A percentile compares a stretch with the other conserved stretches of the same genome.
Conservation (phyloP, 2,329 filamentous ascomycete genomes). For the Paraconiothyrium sp. region DNA sequence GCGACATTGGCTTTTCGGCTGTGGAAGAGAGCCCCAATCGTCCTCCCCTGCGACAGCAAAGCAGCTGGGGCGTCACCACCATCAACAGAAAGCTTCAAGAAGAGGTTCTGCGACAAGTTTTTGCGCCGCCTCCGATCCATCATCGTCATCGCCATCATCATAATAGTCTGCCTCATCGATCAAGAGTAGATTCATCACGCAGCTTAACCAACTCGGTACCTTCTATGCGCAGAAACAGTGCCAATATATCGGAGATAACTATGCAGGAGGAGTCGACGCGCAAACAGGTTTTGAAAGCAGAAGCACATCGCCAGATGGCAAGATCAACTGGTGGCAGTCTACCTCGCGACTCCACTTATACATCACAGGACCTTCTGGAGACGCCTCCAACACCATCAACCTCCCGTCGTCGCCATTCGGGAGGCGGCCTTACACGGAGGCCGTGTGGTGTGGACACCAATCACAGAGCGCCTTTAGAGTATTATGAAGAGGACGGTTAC, state of each 20-base stretch:
- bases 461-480: constrained; percentile 81
- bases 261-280: constrained; percentile 49
- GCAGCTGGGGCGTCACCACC: constrained; percentile 87
- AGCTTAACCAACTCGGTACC: constrained; percentile 44
- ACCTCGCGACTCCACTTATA: constrained; percentile 10
- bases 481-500: constrained; percentile 90
- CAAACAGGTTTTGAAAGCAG: constrained; percentile 54
- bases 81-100: constrained; percentile 89
- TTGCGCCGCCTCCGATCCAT: constrained; percentile 82
- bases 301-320: constrained; percentile 48
- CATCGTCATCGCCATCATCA: constrained; percentile 78
- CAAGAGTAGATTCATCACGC: constrained; percentile 37
- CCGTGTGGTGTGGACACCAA: constrained; percentile 70
- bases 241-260: constrained; percentile 46
- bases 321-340: constrained; percentile 19
- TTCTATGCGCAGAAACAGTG: constrained; percentile 49
- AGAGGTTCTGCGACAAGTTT: constrained; percentile 92
- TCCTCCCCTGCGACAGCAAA: constrained; percentile 59
- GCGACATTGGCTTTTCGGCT: constrained; percentile 38
- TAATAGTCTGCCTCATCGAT: constrained; percentile 65
- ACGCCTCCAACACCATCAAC: constrained; percentile 33
- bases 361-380: constrained; percentile 34
- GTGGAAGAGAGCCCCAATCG: constrained; percentile 36
- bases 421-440: constrained; percentile 81
- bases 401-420: constrained; percentile 79